phyloP scores from a whole-genome alignment of 768 basidiomycete genomes.

The Zangia roseola region DNA sequence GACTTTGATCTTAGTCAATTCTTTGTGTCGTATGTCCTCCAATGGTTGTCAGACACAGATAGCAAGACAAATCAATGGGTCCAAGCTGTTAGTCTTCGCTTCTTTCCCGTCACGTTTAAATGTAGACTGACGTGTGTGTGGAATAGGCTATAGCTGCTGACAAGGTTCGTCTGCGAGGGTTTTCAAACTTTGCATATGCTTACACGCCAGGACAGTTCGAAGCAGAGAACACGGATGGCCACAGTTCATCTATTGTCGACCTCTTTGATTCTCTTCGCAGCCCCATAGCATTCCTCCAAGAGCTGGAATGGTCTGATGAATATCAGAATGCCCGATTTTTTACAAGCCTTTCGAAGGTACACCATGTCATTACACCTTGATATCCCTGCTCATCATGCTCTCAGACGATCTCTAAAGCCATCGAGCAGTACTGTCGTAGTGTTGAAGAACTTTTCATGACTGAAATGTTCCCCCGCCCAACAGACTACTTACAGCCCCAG shows the following conservation, averaged over 20 bases:
- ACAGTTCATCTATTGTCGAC: conserved; percentile 97
- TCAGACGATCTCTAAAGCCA: conserved; percentile 86
- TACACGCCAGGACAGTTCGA: conserved; percentile 53
- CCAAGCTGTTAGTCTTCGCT: conserved; percentile 61
- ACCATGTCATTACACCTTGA: background rate
- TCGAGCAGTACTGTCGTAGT: conserved; percentile 87
- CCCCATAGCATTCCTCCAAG: conserved; percentile 84
- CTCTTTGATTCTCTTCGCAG: conserved; percentile 92
- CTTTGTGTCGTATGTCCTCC: conserved; percentile 85
- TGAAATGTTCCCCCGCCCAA: conserved; percentile 91
- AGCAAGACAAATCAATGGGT: conserved; percentile 94
- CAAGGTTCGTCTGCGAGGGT: conserved; percentile 47
- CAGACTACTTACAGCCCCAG: conserved; percentile 77
- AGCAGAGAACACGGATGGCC: conserved; percentile 74
- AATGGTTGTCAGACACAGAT: conserved; percentile 89
- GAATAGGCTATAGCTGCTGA: conserved; percentile 77
- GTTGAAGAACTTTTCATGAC: conserved; percentile 88
- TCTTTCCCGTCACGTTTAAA: background rate
- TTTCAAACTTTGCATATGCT: background rate
- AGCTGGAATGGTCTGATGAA: conserved; percentile 89
- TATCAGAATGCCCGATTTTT: conserved; percentile 89
- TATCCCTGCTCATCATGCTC: background rate
- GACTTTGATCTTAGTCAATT: conserved; percentile 71
- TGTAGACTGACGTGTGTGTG: conserved; percentile 6
- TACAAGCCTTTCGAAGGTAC: conserved; percentile 85